These are phyloP conservation scores for Globisporangium middletonii DNA, from an alignment of 352 stramenopile species.

Conservation along the genomic window DNA sequence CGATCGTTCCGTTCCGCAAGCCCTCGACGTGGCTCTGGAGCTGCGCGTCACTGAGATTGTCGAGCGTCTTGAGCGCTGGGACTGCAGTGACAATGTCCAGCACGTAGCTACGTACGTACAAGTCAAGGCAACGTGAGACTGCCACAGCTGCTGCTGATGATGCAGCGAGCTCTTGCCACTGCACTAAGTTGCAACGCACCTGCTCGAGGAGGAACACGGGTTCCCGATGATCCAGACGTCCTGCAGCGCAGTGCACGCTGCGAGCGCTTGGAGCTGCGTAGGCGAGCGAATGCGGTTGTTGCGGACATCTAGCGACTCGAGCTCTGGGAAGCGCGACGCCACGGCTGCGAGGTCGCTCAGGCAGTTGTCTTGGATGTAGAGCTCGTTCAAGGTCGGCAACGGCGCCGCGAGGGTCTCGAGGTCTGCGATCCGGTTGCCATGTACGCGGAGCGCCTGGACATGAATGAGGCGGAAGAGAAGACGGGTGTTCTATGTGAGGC, in stretches of 20 bases:
- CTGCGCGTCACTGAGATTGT: conserved; percentile 43
- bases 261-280: conserved; percentile 15
- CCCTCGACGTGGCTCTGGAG: conserved; percentile 38
- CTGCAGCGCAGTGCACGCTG: conserved; percentile 24
- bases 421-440: conserved; percentile 40
- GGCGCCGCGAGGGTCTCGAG: conserved; percentile 31
- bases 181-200: conserved; percentile 10
- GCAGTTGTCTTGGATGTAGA: conserved; percentile 60
- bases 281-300: conserved; percentile 43
- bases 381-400: conserved; percentile 45
- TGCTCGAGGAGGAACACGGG: conserved; percentile 49
- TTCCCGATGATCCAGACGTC: conserved; percentile 73
- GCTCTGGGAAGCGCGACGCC: conserved; percentile 27
- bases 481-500: neutral
- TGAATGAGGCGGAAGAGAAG: neutral
- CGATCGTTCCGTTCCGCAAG: conserved; percentile 33
- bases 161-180: neutral
- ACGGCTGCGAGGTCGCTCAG: conserved; percentile 28
- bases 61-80: conserved; percentile 56
- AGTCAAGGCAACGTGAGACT: neutral
- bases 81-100: conserved; percentile 35
- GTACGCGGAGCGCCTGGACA: conserved; percentile 25
- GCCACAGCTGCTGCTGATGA: too few relatives aligned
- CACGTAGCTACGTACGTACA: conserved; percentile 33
- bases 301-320: conserved; percentile 71